phyloP scores from a whole-genome alignment of 306 rosid genomes.

The Sphenostylis stenocarpa region DNA sequence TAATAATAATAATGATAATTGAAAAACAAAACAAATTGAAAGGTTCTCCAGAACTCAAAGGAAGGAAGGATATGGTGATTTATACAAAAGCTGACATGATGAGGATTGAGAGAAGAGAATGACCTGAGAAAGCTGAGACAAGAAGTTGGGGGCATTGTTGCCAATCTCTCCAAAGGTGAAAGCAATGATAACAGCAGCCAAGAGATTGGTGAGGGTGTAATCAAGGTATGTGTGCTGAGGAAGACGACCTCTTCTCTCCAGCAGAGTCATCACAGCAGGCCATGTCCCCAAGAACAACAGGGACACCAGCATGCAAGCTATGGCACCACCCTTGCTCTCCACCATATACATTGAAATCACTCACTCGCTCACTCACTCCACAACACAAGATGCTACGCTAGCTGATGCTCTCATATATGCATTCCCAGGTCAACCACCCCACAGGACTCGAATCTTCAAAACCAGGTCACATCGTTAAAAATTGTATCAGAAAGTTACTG shows the following conservation, averaged over 20 bases:
- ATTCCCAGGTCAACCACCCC: background rate
- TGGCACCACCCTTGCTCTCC: constrained; percentile 87
- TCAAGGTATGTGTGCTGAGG: constrained; percentile 97
- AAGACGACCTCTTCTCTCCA: constrained; percentile 87
- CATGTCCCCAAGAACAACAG: constrained; percentile 81
- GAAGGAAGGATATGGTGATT: too few species aligned
- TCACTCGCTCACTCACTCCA: background rate
- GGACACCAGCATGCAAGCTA: constrained; percentile 78
- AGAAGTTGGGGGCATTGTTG: constrained; percentile 53
- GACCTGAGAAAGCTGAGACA: constrained; percentile 75
- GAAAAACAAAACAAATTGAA: too few species aligned
- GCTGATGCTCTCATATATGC: background rate
- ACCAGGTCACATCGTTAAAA: background rate
- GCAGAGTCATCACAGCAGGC: constrained; percentile 80
- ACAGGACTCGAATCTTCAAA: background rate
- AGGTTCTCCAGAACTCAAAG: too few species aligned
- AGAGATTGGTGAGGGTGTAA: constrained; percentile 72
- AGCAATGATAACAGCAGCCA: constrained; percentile 87
- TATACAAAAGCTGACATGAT: too few species aligned
- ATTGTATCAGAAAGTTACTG: background rate
- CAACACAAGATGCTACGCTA: constrained; percentile 1
- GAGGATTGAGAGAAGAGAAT: too few species aligned
- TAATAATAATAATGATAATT: too few species aligned
- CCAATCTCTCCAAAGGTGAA: constrained; percentile 83
- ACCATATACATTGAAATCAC: constrained; percentile 60